Evolutionary conservation across 2,329 filamentous ascomycete genomes (phyloP).

Genomic region (Didymella glomerata): DNA sequence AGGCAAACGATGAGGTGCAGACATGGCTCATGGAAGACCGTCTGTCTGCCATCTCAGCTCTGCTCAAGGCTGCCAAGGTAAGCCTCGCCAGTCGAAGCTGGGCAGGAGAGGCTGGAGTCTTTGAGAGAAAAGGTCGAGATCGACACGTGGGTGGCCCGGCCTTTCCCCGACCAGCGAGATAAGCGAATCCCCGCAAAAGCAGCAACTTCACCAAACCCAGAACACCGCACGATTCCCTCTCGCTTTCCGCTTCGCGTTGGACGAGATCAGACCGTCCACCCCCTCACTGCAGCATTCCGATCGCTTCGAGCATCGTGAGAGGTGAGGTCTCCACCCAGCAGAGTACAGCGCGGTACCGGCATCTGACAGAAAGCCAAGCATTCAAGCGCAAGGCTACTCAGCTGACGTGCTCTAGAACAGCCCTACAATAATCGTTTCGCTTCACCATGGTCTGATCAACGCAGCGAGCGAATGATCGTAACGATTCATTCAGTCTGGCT

Average conservation of each 20-base stretch:
- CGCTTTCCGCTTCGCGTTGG: constrained; percentile 1
- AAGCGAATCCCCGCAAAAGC: constrained; percentile 20
- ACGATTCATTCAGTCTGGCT: constrained; percentile 1
- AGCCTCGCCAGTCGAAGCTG: constrained; percentile 1
- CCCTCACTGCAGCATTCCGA: background rate
- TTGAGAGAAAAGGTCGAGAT: constrained; percentile 2
- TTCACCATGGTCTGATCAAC: constrained; percentile 13
- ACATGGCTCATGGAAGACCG: background rate
- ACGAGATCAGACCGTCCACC: background rate
- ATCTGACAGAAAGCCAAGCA: constrained; percentile 2
- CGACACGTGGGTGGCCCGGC: constrained; percentile 3
- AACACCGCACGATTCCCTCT: constrained; percentile 1
- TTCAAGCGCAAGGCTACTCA: constrained; percentile 16
- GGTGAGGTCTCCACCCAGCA: background rate
- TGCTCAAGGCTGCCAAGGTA: constrained; percentile 5
- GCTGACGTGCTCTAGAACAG: constrained; percentile 33
- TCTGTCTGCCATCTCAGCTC: background rate
- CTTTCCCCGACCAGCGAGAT: constrained; percentile 6
- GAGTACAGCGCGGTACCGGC: background rate
- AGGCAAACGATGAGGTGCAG: background rate
- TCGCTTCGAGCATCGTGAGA: background rate
- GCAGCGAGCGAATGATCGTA: constrained; percentile 4
- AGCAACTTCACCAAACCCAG: constrained; percentile 9
- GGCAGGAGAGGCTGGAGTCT: constrained; percentile 11
- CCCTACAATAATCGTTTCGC: constrained; percentile 21